Evolutionary conservation across 345 rosid genomes (phyloP), one percentile per base, ranked within the genome.

Genomic region (Populus deltoides): DNA sequence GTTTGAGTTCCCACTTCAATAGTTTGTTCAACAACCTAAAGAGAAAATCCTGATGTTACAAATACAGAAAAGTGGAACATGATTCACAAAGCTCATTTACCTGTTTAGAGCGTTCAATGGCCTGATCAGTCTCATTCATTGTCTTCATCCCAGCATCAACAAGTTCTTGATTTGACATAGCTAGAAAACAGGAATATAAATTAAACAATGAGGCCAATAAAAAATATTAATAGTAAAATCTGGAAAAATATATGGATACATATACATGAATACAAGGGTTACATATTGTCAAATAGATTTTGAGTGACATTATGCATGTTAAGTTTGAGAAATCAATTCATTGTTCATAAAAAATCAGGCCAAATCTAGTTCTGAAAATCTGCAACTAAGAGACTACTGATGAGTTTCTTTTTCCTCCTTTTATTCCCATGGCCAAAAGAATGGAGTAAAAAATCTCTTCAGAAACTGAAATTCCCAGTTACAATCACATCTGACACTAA

Each of bases 41-140:
- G 53, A 70, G 38, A 71, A 77, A 74, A 81, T 59, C 80, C 45
- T 68, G 70, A 62, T 66, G 31, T 84, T 78, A 71, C 65, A 65
- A 68, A 83, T 29, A 75, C 16, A 55, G 25, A 77, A 36, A 70
- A 72, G 61, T 27, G 17, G 47, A 82, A 76, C 18, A 17, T 45
- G 16, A 22, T 33, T 31, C 62, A 43, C 25, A 49, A 79, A 53
- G 73, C 61, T 31, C 51, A 43, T 68, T 79, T 78, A 89, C 98
- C 92, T 90, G 88, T 83, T 96, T 92, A 39, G 99, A 89, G 78
- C 98, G 98, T 78, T 96, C 94, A 78, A 96, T 92, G 77, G 83
- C 95, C 78, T 94, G 99, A 86, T 96, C 99, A 45, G 99, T 94
- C 86, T 96, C 98, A 84, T 96, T 94, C 97, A 94, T 94, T 80